Evolutionary conservation across 2,329 filamentous ascomycete genomes (phyloP).

Genomic region (Fusarium sp.): DNA sequence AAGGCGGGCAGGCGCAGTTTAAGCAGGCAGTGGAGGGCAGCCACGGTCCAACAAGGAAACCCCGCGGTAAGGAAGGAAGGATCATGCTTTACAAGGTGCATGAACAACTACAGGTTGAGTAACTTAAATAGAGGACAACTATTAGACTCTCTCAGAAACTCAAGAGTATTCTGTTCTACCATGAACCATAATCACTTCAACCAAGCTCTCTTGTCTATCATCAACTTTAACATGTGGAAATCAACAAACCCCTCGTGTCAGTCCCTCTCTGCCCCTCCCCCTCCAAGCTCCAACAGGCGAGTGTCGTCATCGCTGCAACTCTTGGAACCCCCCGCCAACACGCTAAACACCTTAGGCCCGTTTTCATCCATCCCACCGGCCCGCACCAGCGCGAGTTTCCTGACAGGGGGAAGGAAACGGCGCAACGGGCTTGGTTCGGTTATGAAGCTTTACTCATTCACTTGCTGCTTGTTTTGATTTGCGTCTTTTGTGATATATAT

Average conservation of each 20-base stretch:
- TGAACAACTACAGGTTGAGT: neutral
- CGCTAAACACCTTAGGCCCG: conserved; percentile 23
- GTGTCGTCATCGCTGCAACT: conserved; percentile 41
- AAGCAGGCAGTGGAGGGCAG: neutral
- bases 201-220: neutral
- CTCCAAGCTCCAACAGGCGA: conserved; percentile 30
- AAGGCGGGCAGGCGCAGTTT: conserved; percentile 22
- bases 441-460: neutral
- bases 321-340: conserved; percentile 13
- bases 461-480: neutral
- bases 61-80: conserved; percentile 25
- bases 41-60: conserved; percentile 8
- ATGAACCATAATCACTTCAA: neutral
- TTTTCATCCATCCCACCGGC: conserved; percentile 34
- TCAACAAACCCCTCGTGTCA: conserved; percentile 32
- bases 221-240: conserved; percentile 25
- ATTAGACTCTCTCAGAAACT: neutral
- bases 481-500: neutral
- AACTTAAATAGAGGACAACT: neutral
- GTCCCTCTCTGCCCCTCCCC: conserved; percentile 35
- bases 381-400: conserved; percentile 30
- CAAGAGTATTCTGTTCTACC: neutral
- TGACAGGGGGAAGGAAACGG: conserved; percentile 1
- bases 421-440: neutral
- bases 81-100: conserved; percentile 15